Percentiles rank a stretch among this genome's conserved stretches.
Evolutionary conservation across 352 stramenopile species (phyloP).

Genomic region (Phytopythium oedochilum): DNA sequence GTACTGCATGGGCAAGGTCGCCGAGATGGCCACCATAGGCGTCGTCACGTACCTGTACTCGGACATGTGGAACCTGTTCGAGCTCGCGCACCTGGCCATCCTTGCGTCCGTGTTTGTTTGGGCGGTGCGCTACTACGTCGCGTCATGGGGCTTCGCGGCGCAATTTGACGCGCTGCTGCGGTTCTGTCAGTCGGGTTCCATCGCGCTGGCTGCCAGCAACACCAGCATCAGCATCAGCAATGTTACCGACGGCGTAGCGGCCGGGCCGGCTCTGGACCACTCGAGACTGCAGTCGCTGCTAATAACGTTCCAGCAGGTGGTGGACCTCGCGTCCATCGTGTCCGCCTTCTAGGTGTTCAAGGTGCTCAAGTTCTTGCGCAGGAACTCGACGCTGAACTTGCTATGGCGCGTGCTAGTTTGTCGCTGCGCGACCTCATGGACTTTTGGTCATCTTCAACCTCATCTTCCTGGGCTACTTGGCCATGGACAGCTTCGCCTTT

Average conservation of each 20-base stretch:
- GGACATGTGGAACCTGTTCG: slow-evolving; percentile 89
- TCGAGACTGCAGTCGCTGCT: slow-evolving; percentile 58
- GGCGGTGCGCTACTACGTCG: slow-evolving; percentile 64
- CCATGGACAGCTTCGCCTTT: slow-evolving; percentile 83
- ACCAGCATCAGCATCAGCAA: neutral
- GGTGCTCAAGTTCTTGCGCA: slow-evolving; percentile 87
- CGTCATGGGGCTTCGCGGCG: slow-evolving; percentile 39
- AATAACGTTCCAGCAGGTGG: slow-evolving; percentile 64
- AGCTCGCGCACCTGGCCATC: slow-evolving; percentile 69
- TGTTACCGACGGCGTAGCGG: neutral
- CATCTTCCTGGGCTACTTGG: slow-evolving; percentile 83
- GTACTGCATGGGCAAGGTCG: slow-evolving; percentile 75
- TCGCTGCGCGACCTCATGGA: slow-evolving; percentile 82
- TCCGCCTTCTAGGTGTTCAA: slow-evolving; percentile 81
- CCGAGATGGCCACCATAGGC: slow-evolving; percentile 78
- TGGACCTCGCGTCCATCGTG: slow-evolving; percentile 65
- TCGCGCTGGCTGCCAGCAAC: slow-evolving; percentile 15
- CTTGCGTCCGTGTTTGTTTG: slow-evolving; percentile 55
- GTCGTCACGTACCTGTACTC: slow-evolving; percentile 65
- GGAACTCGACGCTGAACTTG: slow-evolving; percentile 87
- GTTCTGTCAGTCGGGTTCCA: neutral
- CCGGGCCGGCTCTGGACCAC: slow-evolving; percentile 51
- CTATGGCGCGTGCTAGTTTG: slow-evolving; percentile 84
- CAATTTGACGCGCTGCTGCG: slow-evolving; percentile 38
- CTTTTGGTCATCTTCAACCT: slow-evolving; percentile 86